A percentile compares a stretch with the other conserved stretches of the same genome.
These are phyloP conservation scores for Hyaloraphidium curvatum DNA, from an alignment of 192 early-diverging fungal genomes.

Conservation along the genomic window DNA sequence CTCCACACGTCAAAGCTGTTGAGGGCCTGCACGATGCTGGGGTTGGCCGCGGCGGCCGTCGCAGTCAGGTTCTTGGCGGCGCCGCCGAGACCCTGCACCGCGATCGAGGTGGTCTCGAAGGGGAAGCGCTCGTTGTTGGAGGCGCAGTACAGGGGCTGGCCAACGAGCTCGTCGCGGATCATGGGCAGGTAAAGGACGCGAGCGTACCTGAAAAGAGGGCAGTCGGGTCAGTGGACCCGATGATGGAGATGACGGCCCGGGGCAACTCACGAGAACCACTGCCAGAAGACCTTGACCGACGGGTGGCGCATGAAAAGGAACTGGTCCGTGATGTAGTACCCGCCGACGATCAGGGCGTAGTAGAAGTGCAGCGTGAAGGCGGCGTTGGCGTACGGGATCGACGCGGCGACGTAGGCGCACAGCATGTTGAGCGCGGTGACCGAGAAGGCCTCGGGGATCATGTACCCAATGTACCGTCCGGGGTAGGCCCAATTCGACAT, in stretches of 20 bases:
- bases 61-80: background rate
- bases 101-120: background rate
- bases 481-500: too few species aligned
- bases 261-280: too few species aligned
- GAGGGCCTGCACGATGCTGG: background rate
- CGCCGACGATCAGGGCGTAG: background rate
- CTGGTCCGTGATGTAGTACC: background rate
- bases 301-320: background rate
- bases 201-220: background rate
- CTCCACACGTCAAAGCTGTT: background rate
- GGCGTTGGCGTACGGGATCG: slow-evolving; percentile 4
- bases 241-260: too few species aligned
- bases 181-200: background rate
- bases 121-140: background rate
- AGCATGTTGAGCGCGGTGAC: background rate
- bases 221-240: too few species aligned
- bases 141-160: background rate
- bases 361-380: background rate
- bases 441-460: background rate
- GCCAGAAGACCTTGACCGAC: too few species aligned
- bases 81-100: background rate
- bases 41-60: background rate
- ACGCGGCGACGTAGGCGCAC: slow-evolving; percentile 2
- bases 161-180: background rate
- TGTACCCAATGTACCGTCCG: background rate